phyloP scores from a whole-genome alignment of 108 stramenopile species.

The Tribonema minus region DNA sequence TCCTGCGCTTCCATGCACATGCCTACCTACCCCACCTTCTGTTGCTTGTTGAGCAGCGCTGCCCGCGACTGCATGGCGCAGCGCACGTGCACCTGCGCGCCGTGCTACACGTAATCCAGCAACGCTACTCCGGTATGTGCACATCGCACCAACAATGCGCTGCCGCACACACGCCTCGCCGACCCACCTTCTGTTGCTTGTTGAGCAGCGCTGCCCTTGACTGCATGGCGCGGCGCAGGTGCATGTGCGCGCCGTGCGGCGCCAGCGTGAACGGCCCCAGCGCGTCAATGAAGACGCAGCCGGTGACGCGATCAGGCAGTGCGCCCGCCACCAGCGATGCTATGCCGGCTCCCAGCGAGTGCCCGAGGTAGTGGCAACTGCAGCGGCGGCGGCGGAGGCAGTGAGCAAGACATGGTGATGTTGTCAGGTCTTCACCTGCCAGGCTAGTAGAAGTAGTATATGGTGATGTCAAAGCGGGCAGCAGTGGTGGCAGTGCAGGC shows the following conservation, averaged over 20 bases:
- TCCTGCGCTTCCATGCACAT: too few relatives aligned
- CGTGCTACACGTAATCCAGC: too few relatives aligned
- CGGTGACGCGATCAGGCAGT: conserved; percentile 24
- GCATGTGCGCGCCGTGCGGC: background rate
- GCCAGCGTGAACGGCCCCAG: conserved; percentile 11
- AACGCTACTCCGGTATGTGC: too few relatives aligned
- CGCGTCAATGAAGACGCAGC: conserved; percentile 32
- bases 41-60: background rate
- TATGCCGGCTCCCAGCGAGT: conserved; percentile 34
- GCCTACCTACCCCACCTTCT: background rate
- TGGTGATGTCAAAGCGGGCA: too few relatives aligned
- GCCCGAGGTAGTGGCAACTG: too few relatives aligned
- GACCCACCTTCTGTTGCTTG: background rate
- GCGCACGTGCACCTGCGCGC: conserved; percentile 5
- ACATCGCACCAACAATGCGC: too few relatives aligned
- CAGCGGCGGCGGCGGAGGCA: too few relatives aligned
- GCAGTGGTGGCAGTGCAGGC: too few relatives aligned
- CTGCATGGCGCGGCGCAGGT: conserved; percentile 8
- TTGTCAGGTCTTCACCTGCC: too few relatives aligned
- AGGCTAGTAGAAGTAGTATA: too few relatives aligned
- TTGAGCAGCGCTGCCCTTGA: background rate
- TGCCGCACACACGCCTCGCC: too few relatives aligned
- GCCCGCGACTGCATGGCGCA: conserved; percentile 11
- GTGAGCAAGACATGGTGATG: too few relatives aligned
- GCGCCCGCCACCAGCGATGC: conserved; percentile 22